A percentile compares a stretch with the other conserved stretches of the same genome.
phyloP scores from a whole-genome alignment of 2,329 filamentous ascomycete genomes.

The Paracoccidioides lutzii region DNA sequence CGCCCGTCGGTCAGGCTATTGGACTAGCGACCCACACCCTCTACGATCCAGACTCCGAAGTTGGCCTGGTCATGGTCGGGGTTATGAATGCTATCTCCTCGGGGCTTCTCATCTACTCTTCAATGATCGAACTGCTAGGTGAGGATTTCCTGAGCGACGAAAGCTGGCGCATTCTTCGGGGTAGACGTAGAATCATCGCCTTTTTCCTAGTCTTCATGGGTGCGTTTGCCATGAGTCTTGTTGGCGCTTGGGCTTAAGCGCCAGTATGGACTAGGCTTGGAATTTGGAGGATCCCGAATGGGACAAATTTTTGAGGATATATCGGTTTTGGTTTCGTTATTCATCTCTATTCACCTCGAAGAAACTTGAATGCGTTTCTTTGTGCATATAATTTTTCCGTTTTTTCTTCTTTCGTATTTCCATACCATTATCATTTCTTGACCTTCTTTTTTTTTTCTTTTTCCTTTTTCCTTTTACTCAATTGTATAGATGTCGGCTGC shows the following conservation, averaged over 20 bases:
- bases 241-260: conserved; percentile 55
- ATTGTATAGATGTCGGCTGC: no score
- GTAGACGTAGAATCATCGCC: conserved; percentile 48
- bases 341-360: no score
- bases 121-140: conserved; percentile 62
- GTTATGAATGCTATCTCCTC: conserved; percentile 72
- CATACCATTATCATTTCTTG: no score
- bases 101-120: conserved; percentile 64
- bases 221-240: conserved; percentile 55
- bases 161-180: conserved; percentile 55
- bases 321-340: no score
- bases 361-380: no score
- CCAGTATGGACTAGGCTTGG: no score
- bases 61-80: conserved; percentile 62
- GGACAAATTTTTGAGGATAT: no score
- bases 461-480: no score
- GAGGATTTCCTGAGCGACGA: conserved; percentile 68
- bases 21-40: conserved; percentile 61
- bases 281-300: no score
- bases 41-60: conserved; percentile 61
- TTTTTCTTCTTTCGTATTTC: no score
- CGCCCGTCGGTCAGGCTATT: conserved; percentile 65
- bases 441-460: no score
- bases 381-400: no score
- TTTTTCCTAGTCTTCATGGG: conserved; percentile 52